Percentiles rank a stretch among this genome's conserved stretches.
Conservation (phyloP, 768 basidiomycete species). For the Hypholoma sublateritium region DNA sequence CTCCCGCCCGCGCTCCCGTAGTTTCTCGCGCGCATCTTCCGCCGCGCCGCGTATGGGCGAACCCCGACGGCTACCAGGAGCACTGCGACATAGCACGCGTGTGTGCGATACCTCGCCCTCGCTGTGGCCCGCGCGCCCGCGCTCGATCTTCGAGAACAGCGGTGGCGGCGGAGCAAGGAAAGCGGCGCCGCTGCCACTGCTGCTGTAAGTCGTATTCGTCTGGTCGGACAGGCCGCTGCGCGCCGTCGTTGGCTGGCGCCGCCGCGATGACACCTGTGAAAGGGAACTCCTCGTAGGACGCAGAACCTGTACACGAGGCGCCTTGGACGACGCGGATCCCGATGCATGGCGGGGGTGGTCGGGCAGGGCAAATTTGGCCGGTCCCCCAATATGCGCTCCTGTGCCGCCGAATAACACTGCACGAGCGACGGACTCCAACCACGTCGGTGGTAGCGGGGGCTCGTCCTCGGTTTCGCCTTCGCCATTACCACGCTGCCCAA, state of each 20-base stretch:
- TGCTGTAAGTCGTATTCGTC: conserved; percentile 25
- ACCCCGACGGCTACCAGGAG: conserved; percentile 61
- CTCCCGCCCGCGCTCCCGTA: conserved; percentile 8
- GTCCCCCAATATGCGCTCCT: conserved; percentile 46
- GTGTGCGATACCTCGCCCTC: conserved; percentile 47
- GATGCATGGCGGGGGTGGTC: conserved; percentile 5
- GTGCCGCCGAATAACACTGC: conserved; percentile 58
- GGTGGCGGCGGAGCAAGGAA: conserved; percentile 32
- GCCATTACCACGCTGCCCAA: conserved; percentile 21
- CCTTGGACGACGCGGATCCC: conserved; percentile 5
- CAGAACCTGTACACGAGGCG: conserved; percentile 22
- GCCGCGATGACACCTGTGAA: conserved; percentile 30
- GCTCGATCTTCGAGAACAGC: conserved; percentile 35
- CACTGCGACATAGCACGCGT: conserved; percentile 66
- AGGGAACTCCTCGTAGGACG: conserved; percentile 40
- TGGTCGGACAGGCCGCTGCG: conserved; percentile 35
- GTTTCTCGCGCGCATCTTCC: conserved; percentile 13
- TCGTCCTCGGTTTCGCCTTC: conserved; percentile 28
- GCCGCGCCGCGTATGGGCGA: conserved; percentile 35
- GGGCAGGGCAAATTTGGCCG: conserved; percentile 17
- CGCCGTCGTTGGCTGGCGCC: conserved; percentile 11
- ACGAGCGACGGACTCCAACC: conserved; percentile 70
- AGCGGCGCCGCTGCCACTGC: conserved; percentile 2
- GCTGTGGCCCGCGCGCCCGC: conserved; percentile 33
- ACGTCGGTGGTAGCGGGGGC: conserved; percentile 59